Base-by-base conservation (phyloP, 176 grass and related monocot genomes). In the Paspalum notatum region DNA sequence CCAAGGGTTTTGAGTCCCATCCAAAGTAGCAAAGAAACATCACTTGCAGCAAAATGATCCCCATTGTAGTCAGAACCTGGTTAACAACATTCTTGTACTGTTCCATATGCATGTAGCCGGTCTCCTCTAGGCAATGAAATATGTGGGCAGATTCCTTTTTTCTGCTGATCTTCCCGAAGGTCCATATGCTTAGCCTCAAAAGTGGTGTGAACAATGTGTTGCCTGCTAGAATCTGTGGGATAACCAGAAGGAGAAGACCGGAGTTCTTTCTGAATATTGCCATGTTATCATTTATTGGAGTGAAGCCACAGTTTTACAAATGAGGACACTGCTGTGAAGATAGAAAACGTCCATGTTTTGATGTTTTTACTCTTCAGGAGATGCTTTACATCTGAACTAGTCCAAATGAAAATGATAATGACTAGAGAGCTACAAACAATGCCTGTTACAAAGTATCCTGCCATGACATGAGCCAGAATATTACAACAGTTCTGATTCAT, bases 251-350 rank as follows among this genome's bases (percentile, higher is more conserved):
- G 10, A 89, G 73, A 37, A 94, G 73, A 27, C 77, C 73, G 18
- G 89, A 70, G 32, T 94, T 84, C 22, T 75, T 51, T 67, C 47
- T 68, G 83, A 94, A 91, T 37, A 87, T 87, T 22, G 61, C 80
- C 92, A 94, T 91, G 53, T 91, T 94, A 75, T 91, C 84, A 83
- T 89, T 91, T 56, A 85, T 77, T 0, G 84, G 83, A 43, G 90
- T 91, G 69, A 94, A 78, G 17, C 92, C 86, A 5, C 89, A 87
- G 64, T 94, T 94, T 94, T 61, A 84, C 86, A 49, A 91, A 89
- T n/a, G 84, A 91, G 10, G 92, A 94, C 8, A 85, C 56, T 7
- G 72, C 71, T 6, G 72, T 71, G 18, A 87, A 82, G 72, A 84
- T 42, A 7, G 83, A 64, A 45, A 91, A 94, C 6, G 86, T 73